These are phyloP conservation scores for Wickerhamiella hasegawae DNA, from an alignment of 805 yeast species.

Conservation along the genomic window DNA sequence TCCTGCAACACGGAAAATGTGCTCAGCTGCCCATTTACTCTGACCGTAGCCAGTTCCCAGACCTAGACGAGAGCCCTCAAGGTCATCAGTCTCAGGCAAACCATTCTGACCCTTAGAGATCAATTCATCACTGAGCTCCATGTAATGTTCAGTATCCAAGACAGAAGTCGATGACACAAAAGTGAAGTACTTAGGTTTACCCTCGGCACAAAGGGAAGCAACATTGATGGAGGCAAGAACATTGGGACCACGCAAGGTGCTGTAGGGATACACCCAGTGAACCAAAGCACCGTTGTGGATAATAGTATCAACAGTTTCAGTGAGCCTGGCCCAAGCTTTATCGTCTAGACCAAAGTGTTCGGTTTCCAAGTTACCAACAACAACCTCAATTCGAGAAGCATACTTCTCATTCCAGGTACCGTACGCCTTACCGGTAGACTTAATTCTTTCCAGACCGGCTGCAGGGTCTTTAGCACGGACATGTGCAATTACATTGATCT, in stretches of 20 bases:
- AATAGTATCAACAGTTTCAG: slow-evolving; percentile 55
- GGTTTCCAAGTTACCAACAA: slow-evolving; percentile 67
- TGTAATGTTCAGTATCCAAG: slow-evolving; percentile 69
- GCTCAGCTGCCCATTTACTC: slow-evolving; percentile 94
- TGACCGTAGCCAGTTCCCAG: slow-evolving; percentile 93
- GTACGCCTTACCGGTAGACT: slow-evolving; percentile 59
- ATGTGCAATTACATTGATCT: slow-evolving; percentile 63
- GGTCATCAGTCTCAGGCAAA: slow-evolving; percentile 66
- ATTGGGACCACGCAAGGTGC: slow-evolving; percentile 80
- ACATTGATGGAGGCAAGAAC: slow-evolving; percentile 79
- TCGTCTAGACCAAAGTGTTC: slow-evolving; percentile 54
- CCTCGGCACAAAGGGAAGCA: slow-evolving; percentile 56
- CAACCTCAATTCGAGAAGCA: slow-evolving; percentile 43
- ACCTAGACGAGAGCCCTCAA: slow-evolving; percentile 67
- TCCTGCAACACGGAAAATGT: slow-evolving; percentile 77
- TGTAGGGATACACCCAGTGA: slow-evolving; percentile 96
- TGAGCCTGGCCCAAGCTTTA: slow-evolving; percentile 40
- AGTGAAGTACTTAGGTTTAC: slow-evolving; percentile 71
- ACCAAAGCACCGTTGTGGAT: slow-evolving; percentile 96
- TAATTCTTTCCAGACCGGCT: slow-evolving; percentile 63
- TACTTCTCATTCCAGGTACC: slow-evolving; percentile 63
- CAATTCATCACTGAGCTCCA: slow-evolving; percentile 57
- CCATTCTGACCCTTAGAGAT: slow-evolving; percentile 53
- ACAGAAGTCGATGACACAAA: slow-evolving; percentile 95
- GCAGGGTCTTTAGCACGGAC: slow-evolving; percentile 65